A percentile compares a stretch with the other conserved stretches of the same genome.
Conservation (phyloP, 352 stramenopile species). For the Elongisporangium undulatum region DNA sequence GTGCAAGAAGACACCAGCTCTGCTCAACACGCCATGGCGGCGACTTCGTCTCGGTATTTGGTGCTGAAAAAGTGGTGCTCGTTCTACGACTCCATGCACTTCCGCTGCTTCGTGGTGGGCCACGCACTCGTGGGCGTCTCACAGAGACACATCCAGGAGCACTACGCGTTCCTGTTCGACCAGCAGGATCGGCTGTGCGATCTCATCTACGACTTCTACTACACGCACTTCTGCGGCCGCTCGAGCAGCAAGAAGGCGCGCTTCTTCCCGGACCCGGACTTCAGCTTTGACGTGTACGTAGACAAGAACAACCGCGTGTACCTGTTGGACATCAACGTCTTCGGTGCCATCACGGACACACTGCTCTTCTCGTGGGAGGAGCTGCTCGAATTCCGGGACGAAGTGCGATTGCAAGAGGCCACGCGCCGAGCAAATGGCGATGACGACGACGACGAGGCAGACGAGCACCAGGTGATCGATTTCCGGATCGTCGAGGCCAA, state of each 20-base stretch:
- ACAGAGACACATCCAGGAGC: conserved; percentile 90
- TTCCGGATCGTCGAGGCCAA: conserved; percentile 78
- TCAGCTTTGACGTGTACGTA: conserved; percentile 93
- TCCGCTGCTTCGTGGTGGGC: conserved; percentile 90
- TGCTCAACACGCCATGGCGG: neutral
- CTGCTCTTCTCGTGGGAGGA: conserved; percentile 94
- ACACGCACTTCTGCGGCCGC: conserved; percentile 34
- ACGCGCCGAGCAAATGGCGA: conserved; percentile 7
- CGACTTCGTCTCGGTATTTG: conserved; percentile 41
- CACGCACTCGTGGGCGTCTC: conserved; percentile 83
- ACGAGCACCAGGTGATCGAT: conserved; percentile 53
- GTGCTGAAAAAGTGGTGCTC: conserved; percentile 95
- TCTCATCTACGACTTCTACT: conserved; percentile 64
- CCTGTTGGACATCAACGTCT: conserved; percentile 95
- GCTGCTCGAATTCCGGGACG: conserved; percentile 30
- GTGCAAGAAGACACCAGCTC: conserved; percentile 1
- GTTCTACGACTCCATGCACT: conserved; percentile 94
- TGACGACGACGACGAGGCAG: conserved; percentile 19
- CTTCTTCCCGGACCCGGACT: conserved; percentile 74
- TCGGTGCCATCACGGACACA: conserved; percentile 87
- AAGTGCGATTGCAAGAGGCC: conserved; percentile 10
- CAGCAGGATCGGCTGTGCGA: conserved; percentile 72
- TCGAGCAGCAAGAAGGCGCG: conserved; percentile 6
- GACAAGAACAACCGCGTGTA: conserved; percentile 91
- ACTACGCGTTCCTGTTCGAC: conserved; percentile 85